Conservation (phyloP, 192 early-diverging fungal species). For the Coemansia sp. region DNA sequence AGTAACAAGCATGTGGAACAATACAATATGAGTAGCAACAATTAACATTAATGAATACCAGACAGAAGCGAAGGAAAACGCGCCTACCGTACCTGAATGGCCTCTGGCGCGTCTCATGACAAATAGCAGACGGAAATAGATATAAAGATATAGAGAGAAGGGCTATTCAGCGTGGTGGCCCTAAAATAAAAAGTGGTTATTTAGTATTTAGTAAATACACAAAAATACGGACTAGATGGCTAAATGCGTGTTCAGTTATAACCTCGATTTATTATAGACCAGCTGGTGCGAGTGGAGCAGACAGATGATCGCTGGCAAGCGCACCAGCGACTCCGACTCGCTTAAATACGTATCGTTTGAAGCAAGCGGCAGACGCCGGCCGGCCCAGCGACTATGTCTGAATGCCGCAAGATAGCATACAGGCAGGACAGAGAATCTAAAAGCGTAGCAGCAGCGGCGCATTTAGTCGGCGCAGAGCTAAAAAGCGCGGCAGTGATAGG, state of each 20-base stretch:
- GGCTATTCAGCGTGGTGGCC: too few relatives aligned
- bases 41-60: too few relatives aligned
- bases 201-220: not conserved
- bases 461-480: constrained; percentile 2
- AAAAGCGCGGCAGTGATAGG: not conserved
- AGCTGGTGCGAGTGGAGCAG: not conserved
- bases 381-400: too few relatives aligned
- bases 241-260: not conserved
- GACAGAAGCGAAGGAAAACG: too few relatives aligned
- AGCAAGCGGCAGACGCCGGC: not conserved
- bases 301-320: not conserved
- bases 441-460: not conserved
- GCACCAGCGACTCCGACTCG: not conserved
- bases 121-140: too few relatives aligned
- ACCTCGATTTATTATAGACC: not conserved
- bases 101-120: constrained; percentile 3
- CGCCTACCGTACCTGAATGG: not conserved
- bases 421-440: not conserved
- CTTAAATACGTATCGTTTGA: not conserved
- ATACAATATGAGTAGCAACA: too few relatives aligned
- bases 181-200: too few relatives aligned
- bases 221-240: not conserved
- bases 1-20: too few relatives aligned
- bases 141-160: too few relatives aligned
- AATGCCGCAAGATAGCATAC: too few relatives aligned